These are phyloP conservation scores for Amyloporia xantha DNA, from an alignment of 768 basidiomycete genomes.

Conservation along the genomic window DNA sequence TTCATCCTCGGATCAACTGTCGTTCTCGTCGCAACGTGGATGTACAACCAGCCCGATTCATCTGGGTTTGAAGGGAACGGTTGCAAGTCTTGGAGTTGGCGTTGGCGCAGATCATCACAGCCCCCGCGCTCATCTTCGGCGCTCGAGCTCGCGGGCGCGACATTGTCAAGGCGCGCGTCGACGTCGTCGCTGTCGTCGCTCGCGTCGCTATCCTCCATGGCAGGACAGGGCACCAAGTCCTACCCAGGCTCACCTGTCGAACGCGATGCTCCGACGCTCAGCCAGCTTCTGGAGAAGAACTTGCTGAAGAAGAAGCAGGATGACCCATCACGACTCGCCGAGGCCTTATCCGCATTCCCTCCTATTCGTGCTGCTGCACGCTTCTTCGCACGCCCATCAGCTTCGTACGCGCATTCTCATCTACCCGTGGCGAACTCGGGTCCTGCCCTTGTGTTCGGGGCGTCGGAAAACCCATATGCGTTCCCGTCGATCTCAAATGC, in stretches of 20 bases:
- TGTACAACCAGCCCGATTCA: slow-evolving; percentile 71
- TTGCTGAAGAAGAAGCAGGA: slow-evolving; percentile 17
- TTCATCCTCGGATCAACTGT: slow-evolving; percentile 80
- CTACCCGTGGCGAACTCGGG: neutral
- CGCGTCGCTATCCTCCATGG: slow-evolving; percentile 9
- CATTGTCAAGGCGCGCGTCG: slow-evolving; percentile 23
- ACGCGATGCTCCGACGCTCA: slow-evolving; percentile 19
- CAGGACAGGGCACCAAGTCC: slow-evolving; percentile 9
- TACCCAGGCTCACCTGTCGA: slow-evolving; percentile 19
- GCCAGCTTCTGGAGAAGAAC: slow-evolving; percentile 19
- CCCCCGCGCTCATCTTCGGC: slow-evolving; percentile 17
- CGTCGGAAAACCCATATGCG: neutral
- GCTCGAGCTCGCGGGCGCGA: slow-evolving; percentile 17
- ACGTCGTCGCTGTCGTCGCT: slow-evolving; percentile 24
- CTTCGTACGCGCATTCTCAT: neutral
- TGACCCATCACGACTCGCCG: slow-evolving; percentile 4
- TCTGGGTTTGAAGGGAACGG: neutral
- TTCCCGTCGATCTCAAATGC: neutral
- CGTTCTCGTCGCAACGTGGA: slow-evolving; percentile 85
- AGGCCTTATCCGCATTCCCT: neutral
- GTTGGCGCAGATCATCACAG: slow-evolving; percentile 13
- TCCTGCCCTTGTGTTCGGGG: neutral
- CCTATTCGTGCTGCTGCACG: neutral
- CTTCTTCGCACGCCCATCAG: neutral
- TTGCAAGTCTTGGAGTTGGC: slow-evolving; percentile 17